These are phyloP conservation scores for Acer saccharum DNA, from an alignment of 345 rosid species.

Conservation along the genomic window DNA sequence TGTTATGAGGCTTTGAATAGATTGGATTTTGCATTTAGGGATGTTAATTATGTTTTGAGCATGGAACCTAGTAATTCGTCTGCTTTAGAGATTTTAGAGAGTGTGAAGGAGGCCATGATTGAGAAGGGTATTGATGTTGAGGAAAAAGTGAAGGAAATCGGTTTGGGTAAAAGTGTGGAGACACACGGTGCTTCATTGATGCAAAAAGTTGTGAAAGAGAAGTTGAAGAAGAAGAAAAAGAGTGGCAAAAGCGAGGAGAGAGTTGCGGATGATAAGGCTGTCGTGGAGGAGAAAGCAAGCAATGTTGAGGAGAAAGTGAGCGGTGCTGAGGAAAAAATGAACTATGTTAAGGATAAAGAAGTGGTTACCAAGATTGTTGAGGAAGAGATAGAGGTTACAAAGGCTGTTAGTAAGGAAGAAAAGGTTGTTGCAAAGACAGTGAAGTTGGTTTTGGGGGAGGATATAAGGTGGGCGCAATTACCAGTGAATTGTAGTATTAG, in stretches of 20 bases:
- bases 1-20: slow-evolving; percentile 88
- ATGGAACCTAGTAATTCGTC: slow-evolving; percentile 80
- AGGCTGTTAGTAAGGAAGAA: slow-evolving; percentile 50
- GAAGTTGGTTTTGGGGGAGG: slow-evolving; percentile 90
- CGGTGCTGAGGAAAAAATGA: slow-evolving; percentile 11
- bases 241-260: slow-evolving; percentile 29
- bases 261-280: slow-evolving; percentile 31
- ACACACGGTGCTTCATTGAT: slow-evolving; percentile 36
- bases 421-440: slow-evolving; percentile 62
- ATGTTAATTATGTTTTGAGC: slow-evolving; percentile 68
- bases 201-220: slow-evolving; percentile 66
- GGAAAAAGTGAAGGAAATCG: slow-evolving; percentile 54
- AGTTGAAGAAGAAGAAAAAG: slow-evolving; percentile 65
- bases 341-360: slow-evolving; percentile 51
- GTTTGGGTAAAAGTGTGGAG: slow-evolving; percentile 42
- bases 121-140: slow-evolving; percentile 70
- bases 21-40: slow-evolving; percentile 87
- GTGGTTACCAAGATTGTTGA: slow-evolving; percentile 49
- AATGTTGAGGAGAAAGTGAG: slow-evolving; percentile 46
- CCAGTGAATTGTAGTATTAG: slow-evolving; percentile 63
- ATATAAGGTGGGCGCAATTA: slow-evolving; percentile 88
- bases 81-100: slow-evolving; percentile 74
- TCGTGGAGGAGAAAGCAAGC: slow-evolving; percentile 44
- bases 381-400: slow-evolving; percentile 44
- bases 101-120: slow-evolving; percentile 60